phyloP scores from a whole-genome alignment of 768 basidiomycete genomes.

The Gloeostereum incarnatum region DNA sequence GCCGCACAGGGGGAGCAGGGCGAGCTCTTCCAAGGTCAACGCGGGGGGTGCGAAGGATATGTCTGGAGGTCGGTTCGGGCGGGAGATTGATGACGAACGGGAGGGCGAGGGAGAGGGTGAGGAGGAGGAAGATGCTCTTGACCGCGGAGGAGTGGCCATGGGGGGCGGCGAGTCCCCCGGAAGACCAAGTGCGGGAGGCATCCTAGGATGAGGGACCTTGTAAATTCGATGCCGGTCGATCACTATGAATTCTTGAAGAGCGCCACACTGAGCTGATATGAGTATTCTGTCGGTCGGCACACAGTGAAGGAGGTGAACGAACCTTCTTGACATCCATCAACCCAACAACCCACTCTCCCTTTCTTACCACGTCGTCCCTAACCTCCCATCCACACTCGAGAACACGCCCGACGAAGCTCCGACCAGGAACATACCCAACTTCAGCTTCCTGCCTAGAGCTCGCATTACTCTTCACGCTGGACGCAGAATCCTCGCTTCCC shows the following conservation, averaged over 20 bases:
- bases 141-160: too few relatives aligned
- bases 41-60: constrained; percentile 6
- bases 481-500: constrained; percentile 6
- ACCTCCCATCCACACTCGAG: constrained; percentile 81
- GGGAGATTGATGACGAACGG: constrained; percentile 12
- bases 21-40: constrained; percentile 62
- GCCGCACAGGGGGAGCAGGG: constrained; percentile 71
- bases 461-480: constrained; percentile 9
- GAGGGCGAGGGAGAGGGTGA: constrained; percentile 9
- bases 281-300: constrained; percentile 10
- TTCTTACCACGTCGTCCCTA: constrained; percentile 49
- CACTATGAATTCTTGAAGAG: constrained; percentile 82
- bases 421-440: constrained; percentile 79
- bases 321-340: constrained; percentile 77
- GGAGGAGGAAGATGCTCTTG: background rate
- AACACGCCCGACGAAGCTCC: constrained; percentile 80
- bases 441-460: constrained; percentile 15
- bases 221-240: constrained; percentile 73
- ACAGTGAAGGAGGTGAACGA: constrained; percentile 15
- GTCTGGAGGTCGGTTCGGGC: constrained; percentile 3
- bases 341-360: constrained; percentile 86
- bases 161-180: too few relatives aligned
- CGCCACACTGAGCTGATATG: constrained; percentile 53
- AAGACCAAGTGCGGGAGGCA: constrained; percentile 17
- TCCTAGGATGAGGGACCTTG: constrained; percentile 56